These are phyloP conservation scores for Suhomyces terraborum DNA, from an alignment of 1,139 yeast genomes.

Conservation along the genomic window DNA sequence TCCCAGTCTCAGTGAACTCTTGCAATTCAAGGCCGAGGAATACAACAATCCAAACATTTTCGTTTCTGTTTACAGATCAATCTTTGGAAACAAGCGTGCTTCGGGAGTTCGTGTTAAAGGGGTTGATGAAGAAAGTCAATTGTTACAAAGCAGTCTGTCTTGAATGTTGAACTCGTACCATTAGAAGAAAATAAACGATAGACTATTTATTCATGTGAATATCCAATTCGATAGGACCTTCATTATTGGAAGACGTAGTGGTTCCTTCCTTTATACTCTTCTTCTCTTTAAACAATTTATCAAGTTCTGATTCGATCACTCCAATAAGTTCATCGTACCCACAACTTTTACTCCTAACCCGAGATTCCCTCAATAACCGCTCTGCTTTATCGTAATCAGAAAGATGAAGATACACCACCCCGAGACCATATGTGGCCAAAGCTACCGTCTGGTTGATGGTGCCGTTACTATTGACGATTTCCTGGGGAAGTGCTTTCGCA, in stretches of 20 bases:
- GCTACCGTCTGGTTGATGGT: slow-evolving; percentile 63
- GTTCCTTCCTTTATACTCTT: slow-evolving; percentile 20
- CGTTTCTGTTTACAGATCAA: not conserved
- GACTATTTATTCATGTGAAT: slow-evolving; percentile 13
- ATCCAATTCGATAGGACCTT: slow-evolving; percentile 16
- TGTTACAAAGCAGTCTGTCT: slow-evolving; percentile 10
- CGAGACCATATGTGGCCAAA: slow-evolving; percentile 80
- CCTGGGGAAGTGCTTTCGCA: slow-evolving; percentile 51
- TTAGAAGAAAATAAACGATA: not conserved
- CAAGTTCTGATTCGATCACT: slow-evolving; percentile 68
- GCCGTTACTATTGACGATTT: slow-evolving; percentile 22
- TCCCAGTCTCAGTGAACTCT: slow-evolving; percentile 36
- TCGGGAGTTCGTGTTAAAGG: slow-evolving; percentile 4
- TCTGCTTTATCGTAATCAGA: slow-evolving; percentile 60
- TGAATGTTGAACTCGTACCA: not conserved
- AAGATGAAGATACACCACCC: slow-evolving; percentile 69
- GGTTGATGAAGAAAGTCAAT: slow-evolving; percentile 15
- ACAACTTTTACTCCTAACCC: slow-evolving; percentile 68
- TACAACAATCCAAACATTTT: slow-evolving; percentile 7
- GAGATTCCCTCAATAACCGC: slow-evolving; percentile 64
- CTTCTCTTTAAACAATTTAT: slow-evolving; percentile 62
- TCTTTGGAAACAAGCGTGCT: slow-evolving; percentile 2
- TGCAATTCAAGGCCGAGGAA: slow-evolving; percentile 28
- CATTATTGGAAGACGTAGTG: not conserved
- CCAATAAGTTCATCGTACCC: slow-evolving; percentile 63